phyloP scores from a whole-genome alignment of 805 yeast genomes.

The Pichia heedii region DNA sequence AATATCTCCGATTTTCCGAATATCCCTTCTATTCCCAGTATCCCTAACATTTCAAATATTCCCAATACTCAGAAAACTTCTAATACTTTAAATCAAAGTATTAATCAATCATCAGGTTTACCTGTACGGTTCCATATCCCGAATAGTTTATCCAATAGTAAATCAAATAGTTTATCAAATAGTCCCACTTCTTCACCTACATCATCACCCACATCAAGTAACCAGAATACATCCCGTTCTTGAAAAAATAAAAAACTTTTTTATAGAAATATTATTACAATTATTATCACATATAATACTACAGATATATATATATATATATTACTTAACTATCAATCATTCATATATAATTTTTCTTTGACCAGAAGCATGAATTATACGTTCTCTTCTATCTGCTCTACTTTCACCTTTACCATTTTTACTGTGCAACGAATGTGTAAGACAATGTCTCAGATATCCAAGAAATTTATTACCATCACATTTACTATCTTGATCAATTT shows the following conservation, averaged over 20 bases:
- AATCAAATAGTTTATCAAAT: conserved; percentile 21
- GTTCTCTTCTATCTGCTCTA: not conserved
- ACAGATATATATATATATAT: no score
- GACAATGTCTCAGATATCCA: conserved; percentile 23
- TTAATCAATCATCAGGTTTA: no score
- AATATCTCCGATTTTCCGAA: no score
- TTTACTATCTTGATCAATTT: not conserved
- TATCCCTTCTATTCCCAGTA: no score
- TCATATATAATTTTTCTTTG: not conserved
- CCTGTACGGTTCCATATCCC: not conserved
- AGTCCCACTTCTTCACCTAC: conserved; percentile 31
- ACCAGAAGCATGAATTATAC: not conserved
- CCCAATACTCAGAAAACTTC: no score
- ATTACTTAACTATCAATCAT: no score
- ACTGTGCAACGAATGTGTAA: conserved; percentile 17
- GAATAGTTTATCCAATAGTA: conserved; percentile 22
- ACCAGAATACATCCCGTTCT: conserved; percentile 4
- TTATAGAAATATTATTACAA: not conserved
- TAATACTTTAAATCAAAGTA: no score
- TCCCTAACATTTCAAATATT: no score
- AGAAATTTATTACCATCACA: conserved; percentile 16
- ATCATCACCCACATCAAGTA: conserved; percentile 28
- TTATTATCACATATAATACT: not conserved
- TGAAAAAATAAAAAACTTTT: not conserved
- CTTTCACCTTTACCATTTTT: conserved; percentile 8